Evolutionary conservation across 2,329 filamentous ascomycete species (phyloP), one percentile per base, ranked within the genome.

Genomic region (Tolypocladium pustulatum): DNA sequence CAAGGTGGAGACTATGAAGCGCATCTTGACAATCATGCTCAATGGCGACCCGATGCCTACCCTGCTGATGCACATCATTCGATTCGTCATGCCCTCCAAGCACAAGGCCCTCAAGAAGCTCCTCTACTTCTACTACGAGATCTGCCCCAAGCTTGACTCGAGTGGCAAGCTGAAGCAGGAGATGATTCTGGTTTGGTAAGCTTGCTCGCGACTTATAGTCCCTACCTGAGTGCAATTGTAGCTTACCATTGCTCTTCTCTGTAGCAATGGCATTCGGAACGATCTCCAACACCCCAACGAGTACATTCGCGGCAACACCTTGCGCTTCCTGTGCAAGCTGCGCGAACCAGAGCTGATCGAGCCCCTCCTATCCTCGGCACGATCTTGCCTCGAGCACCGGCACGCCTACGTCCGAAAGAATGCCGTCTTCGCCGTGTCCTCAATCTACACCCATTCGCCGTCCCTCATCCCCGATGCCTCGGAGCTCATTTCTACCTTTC

Each of bases 331-430:
- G 61, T 94, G 89, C 81, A 99, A 99, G 79, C 83, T 99, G 62
- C 88, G 92, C 65, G 94, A 99, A 74, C 83, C 93, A 57, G 94
- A 99, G 76, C 86, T 99, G 63, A 92, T 99, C 65, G 94, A 99
- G 75, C 94, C 94, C 55, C 85, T 97, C 58, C 85, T 99, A 51
- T 95, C 93, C 46, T 95, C 94, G 20, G 91, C 92, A 54, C 87
- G 94, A 67, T 87, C 87, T 61, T 99, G 94, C 73, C 86, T 99
- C 62, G 92, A 97, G 73, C 92, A 99, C 75, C 87, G 94, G 64
- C 94, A 99, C 73, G 93, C 91, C 60, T 99, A 99, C 71, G 94
- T 99, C 59, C 90, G 94, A 69, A 99, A 99, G 80, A 97, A 97
- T 68, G 93, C 94, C 55, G 94, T 97, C 30, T 97, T 94, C 74